Percentiles rank a stretch among this genome's conserved stretches.
Conservation (phyloP, 768 basidiomycete genomes). For the Boletus reticulatus region DNA sequence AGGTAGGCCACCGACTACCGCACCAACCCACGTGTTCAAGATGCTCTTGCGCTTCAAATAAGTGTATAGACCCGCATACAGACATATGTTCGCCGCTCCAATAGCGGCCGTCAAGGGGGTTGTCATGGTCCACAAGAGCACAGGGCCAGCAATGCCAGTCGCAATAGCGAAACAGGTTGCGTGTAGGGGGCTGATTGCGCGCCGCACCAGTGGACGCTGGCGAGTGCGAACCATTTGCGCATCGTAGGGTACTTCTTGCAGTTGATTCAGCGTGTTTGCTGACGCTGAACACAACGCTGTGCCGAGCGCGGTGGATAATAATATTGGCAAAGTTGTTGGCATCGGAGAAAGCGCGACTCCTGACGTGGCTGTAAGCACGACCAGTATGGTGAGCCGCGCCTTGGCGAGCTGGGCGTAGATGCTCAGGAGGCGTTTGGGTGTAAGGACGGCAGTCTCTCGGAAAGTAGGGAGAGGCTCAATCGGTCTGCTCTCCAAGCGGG, state of each 20-base stretch:
- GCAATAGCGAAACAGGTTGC: constrained; percentile 73
- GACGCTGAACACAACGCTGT: constrained; percentile 90
- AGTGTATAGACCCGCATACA: constrained; percentile 93
- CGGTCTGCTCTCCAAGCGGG: constrained; percentile 12
- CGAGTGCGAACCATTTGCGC: constrained; percentile 95
- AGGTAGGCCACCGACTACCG: constrained; percentile 89
- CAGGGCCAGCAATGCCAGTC: constrained; percentile 78
- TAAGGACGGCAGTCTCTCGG: constrained; percentile 41
- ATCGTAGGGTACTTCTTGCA: constrained; percentile 93
- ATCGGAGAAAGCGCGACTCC: constrained; percentile 92
- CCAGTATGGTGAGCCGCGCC: constrained; percentile 74
- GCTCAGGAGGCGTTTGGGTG: constrained; percentile 51
- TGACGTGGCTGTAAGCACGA: constrained; percentile 87
- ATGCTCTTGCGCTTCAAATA: constrained; percentile 83
- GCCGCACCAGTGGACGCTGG: constrained; percentile 79
- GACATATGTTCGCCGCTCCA: constrained; percentile 77
- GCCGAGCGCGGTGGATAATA: constrained; percentile 85
- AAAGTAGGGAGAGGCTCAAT: constrained; percentile 27
- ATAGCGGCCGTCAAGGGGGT: constrained; percentile 85
- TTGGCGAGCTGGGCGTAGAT: constrained; percentile 85
- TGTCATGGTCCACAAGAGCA: constrained; percentile 75
- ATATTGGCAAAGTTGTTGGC: constrained; percentile 76
- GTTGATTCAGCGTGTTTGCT: constrained; percentile 92
- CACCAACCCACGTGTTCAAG: constrained; percentile 92
- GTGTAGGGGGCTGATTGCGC: constrained; percentile 82